Percentiles rank a stretch among this genome's conserved stretches.
These are phyloP conservation scores for Ganoderma lucidum DNA, from an alignment of 1,284 basidiomycete genomes.

Conservation along the genomic window DNA sequence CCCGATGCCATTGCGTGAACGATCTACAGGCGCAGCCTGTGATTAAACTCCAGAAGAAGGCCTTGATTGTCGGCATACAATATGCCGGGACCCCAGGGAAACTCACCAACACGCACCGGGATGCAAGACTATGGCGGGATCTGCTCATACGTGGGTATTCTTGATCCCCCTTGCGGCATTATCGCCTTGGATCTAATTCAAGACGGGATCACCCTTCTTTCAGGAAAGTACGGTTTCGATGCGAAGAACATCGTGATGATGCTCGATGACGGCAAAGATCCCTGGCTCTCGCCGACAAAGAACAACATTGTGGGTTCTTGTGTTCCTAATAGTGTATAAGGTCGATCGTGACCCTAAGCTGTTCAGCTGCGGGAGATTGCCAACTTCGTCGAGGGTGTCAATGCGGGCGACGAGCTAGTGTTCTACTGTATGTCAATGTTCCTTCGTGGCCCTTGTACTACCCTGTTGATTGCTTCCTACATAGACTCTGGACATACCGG, in stretches of 20 bases:
- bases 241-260: slow-evolving; percentile 3
- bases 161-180: not conserved
- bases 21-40: not conserved
- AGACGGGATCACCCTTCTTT: not conserved
- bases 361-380: not conserved
- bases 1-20: not conserved
- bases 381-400: not conserved
- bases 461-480: not conserved
- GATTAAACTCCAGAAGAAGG: not conserved
- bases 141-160: slow-evolving; percentile 5
- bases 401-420: not conserved
- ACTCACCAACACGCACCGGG: not conserved
- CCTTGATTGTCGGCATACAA: slow-evolving; percentile 1
- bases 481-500: slow-evolving; percentile 29
- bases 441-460: not conserved
- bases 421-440: not conserved
- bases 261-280: not conserved
- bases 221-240: slow-evolving; percentile 4
- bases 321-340: too few species aligned
- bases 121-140: not conserved
- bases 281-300: not conserved
- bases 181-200: not conserved
- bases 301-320: not conserved
- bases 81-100: not conserved
- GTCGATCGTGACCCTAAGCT: not conserved